Evolutionary conservation across 1,284 basidiomycete genomes (phyloP).

Genomic region (Cryptococcus wingfieldii): DNA sequence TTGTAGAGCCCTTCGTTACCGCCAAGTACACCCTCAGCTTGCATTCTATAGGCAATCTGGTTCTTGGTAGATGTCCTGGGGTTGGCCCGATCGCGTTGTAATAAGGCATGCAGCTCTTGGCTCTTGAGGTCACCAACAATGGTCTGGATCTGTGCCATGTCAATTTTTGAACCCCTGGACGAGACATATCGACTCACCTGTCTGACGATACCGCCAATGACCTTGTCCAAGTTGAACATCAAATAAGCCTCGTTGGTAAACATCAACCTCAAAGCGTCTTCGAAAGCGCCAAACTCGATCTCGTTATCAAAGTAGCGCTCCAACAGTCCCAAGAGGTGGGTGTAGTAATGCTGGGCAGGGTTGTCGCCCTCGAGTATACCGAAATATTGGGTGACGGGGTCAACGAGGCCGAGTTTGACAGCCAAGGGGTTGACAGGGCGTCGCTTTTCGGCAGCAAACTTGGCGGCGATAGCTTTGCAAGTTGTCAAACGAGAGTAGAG

Average conservation of each 20-base stretch:
- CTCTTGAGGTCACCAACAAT: slow-evolving; percentile 74
- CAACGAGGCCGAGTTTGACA: slow-evolving; percentile 61
- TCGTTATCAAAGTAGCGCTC: slow-evolving; percentile 92
- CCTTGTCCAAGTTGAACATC: slow-evolving; percentile 89
- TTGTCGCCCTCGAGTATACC: slow-evolving; percentile 50
- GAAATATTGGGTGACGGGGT: slow-evolving; percentile 50
- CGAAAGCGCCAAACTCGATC: slow-evolving; percentile 81
- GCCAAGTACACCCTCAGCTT: slow-evolving; percentile 75
- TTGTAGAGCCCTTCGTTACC: slow-evolving; percentile 88
- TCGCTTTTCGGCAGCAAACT: slow-evolving; percentile 46
- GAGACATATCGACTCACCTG: slow-evolving; percentile 56
- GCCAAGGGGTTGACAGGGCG: slow-evolving; percentile 56
- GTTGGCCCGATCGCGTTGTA: slow-evolving; percentile 66
- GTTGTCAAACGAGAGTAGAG: slow-evolving; percentile 77
- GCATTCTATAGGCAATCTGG: slow-evolving; percentile 75
- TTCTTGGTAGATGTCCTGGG: slow-evolving; percentile 69
- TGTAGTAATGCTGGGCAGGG: slow-evolving; percentile 67
- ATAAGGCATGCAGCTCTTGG: slow-evolving; percentile 73
- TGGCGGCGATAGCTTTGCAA: slow-evolving; percentile 68
- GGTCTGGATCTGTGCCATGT: slow-evolving; percentile 60
- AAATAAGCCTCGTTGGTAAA: slow-evolving; percentile 92
- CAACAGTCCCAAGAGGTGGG: slow-evolving; percentile 83
- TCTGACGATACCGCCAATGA: slow-evolving; percentile 80
- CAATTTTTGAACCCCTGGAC: neutral
- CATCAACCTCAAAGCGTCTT: slow-evolving; percentile 94